Conservation (phyloP, 2,329 filamentous ascomycete genomes). For the Teratosphaeria epicoccoides region DNA sequence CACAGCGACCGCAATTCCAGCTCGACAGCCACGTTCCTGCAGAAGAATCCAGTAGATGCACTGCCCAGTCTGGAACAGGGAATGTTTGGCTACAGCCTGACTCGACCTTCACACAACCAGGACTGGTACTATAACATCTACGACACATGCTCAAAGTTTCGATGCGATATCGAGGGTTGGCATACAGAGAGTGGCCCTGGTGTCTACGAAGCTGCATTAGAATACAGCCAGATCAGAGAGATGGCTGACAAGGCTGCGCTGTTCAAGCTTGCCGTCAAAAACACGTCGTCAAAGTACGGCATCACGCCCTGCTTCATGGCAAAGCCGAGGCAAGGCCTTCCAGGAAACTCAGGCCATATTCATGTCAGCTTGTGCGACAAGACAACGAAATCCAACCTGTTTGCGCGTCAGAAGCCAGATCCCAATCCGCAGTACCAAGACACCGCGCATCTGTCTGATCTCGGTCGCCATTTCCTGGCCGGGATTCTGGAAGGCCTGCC, state of each 20-base stretch:
- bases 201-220: slow-evolving; percentile 88
- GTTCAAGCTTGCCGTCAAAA: slow-evolving; percentile 94
- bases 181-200: slow-evolving; percentile 90
- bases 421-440: slow-evolving; percentile 62
- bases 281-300: slow-evolving; percentile 71
- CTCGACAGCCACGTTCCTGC: slow-evolving; percentile 63
- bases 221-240: slow-evolving; percentile 74
- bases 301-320: slow-evolving; percentile 99
- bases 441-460: slow-evolving; percentile 68
- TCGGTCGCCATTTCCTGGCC: slow-evolving; percentile 87
- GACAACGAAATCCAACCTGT: slow-evolving; percentile 68
- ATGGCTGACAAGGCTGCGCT: slow-evolving; percentile 89
- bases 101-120: slow-evolving; percentile 76
- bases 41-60: slow-evolving; percentile 59
- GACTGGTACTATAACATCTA: slow-evolving; percentile 87
- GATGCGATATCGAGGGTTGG: slow-evolving; percentile 82
- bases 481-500: slow-evolving; percentile 81
- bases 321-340: slow-evolving; percentile 80
- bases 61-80: slow-evolving; percentile 77
- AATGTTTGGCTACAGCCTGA: slow-evolving; percentile 93
- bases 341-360: slow-evolving; percentile 92
- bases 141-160: slow-evolving; percentile 65
- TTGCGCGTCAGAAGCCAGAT: slow-evolving; percentile 64
- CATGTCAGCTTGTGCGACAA: slow-evolving; percentile 76
- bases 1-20: slow-evolving; percentile 49